Evolutionary conservation across 176 grass and related monocot species (phyloP).

Genomic region (Secale cereale): DNA sequence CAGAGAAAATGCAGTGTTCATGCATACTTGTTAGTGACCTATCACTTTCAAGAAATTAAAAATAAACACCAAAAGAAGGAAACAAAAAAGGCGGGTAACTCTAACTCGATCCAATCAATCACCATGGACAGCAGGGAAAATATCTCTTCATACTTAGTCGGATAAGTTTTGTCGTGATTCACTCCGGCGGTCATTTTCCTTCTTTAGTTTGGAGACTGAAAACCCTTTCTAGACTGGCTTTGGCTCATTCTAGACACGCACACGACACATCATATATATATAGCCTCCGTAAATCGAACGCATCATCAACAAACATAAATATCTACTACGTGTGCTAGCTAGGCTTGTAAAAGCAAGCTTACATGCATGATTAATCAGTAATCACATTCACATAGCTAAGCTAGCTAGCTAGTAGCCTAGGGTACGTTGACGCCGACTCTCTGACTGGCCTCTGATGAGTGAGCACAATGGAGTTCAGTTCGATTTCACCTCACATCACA

Average conservation of each 20-base stretch:
- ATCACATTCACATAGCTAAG: too few relatives aligned
- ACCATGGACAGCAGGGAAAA: neutral
- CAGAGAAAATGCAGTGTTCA: too few relatives aligned
- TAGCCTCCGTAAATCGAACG: neutral
- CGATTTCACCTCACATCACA: neutral
- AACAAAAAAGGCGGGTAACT: neutral
- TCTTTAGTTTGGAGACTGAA: neutral
- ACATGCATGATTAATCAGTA: neutral
- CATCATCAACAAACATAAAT: neutral
- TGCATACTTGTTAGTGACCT: neutral
- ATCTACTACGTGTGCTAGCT: neutral
- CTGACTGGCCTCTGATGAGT: neutral
- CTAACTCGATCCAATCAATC: slow-evolving; percentile 1
- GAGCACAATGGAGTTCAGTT: slow-evolving; percentile 32
- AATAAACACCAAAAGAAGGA: neutral
- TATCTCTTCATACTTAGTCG: neutral
- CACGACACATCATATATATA: neutral
- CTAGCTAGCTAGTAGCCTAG: neutral
- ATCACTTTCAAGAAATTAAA: neutral
- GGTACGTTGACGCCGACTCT: slow-evolving; percentile 39
- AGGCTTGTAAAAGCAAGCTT: slow-evolving; percentile 7
- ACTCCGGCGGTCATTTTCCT: neutral
- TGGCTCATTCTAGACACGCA: slow-evolving; percentile 22
- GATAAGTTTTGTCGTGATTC: slow-evolving; percentile 11
- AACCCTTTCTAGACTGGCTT: neutral